Conservation (phyloP, 2,329 filamentous ascomycete species). For the Colletotrichum liriopes region DNA sequence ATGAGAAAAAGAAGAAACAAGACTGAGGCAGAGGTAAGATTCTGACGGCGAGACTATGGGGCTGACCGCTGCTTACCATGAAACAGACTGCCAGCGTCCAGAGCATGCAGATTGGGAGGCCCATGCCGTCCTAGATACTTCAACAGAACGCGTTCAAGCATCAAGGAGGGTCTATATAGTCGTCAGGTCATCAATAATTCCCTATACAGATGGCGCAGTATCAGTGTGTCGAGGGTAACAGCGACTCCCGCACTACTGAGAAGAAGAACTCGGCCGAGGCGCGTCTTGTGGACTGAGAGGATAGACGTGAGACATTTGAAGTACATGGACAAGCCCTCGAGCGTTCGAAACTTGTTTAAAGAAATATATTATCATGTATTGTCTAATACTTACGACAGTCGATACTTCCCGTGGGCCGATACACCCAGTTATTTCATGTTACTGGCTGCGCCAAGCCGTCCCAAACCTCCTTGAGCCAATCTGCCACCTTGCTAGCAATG, state of each 20-base stretch:
- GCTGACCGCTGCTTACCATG: not conserved
- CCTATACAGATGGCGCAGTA: not conserved
- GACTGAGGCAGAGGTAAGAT: conserved; percentile 18
- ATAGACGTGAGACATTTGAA: too few species aligned
- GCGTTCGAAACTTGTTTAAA: not conserved
- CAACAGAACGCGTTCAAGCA: not conserved
- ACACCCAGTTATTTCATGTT: not conserved
- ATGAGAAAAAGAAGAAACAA: conserved; percentile 32
- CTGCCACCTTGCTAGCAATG: conserved; percentile 33
- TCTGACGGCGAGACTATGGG: too few species aligned
- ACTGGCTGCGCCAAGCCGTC: conserved; percentile 4
- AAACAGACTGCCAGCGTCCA: conserved; percentile 15
- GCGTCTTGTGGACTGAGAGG: not conserved
- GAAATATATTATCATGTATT: conserved; percentile 27
- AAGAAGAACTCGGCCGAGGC: not conserved
- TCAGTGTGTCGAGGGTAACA: not conserved
- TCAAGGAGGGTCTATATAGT: not conserved
- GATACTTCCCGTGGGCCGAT: not conserved
- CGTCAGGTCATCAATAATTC: not conserved
- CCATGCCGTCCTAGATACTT: conserved; percentile 30
- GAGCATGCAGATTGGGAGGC: conserved; percentile 38
- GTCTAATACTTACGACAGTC: conserved; percentile 6
- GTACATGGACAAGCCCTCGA: not conserved
- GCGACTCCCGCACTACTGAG: not conserved
- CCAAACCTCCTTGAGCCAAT: conserved; percentile 40